A percentile compares a stretch with the other conserved stretches of the same genome.
Evolutionary conservation across 2,329 filamentous ascomycete species (phyloP).

Genomic region (Pyrenophora teres): DNA sequence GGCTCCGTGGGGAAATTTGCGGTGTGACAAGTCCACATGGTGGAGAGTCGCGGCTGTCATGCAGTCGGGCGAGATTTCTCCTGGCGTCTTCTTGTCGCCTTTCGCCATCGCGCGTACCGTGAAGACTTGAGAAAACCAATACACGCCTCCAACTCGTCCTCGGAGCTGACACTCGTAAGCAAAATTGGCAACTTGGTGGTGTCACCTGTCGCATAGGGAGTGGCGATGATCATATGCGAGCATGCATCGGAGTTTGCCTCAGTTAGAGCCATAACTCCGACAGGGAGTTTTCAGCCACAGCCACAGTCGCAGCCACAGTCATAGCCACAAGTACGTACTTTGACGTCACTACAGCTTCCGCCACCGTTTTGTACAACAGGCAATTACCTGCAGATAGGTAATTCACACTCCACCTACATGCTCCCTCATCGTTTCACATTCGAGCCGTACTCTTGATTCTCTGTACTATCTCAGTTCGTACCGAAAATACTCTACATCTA

Average conservation of each 20-base stretch:
- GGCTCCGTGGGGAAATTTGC: constrained; percentile 4
- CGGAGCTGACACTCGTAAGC: background rate
- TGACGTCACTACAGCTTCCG: constrained; percentile 8
- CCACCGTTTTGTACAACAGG: background rate
- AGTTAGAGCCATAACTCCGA: background rate
- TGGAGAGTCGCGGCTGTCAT: constrained; percentile 11
- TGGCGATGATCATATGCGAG: constrained; percentile 8
- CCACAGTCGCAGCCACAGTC: background rate
- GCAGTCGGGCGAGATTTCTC: background rate
- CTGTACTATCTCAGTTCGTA: background rate
- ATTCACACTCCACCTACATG: background rate
- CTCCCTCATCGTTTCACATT: background rate
- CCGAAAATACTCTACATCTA: background rate
- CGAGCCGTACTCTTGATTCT: background rate
- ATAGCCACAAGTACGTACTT: background rate
- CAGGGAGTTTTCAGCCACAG: constrained; percentile 2
- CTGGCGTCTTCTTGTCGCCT: background rate
- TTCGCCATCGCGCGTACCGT: background rate
- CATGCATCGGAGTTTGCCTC: background rate
- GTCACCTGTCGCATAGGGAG: background rate
- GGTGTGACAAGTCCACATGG: constrained; percentile 25
- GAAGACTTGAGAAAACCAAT: background rate
- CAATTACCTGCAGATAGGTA: background rate
- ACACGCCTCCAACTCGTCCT: background rate
- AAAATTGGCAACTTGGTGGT: background rate